Evolutionary conservation across 2,329 filamentous ascomycete genomes (phyloP).

Genomic region (Cercospora nicotianae): DNA sequence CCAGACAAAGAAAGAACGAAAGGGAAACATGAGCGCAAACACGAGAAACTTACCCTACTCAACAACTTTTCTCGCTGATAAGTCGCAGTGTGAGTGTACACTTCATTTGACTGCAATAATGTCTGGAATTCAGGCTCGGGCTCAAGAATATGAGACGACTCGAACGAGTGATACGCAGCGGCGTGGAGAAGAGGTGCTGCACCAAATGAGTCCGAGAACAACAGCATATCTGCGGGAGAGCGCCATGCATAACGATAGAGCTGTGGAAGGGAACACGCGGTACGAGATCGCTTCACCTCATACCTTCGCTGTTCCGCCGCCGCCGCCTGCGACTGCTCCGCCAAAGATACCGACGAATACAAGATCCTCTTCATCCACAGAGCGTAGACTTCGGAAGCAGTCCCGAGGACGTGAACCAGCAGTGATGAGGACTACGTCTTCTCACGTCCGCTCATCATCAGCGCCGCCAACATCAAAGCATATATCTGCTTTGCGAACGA

Average conservation of each 20-base stretch:
- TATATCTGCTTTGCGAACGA: background rate
- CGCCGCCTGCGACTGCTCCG: constrained; percentile 9
- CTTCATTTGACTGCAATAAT: background rate
- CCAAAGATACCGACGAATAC: background rate
- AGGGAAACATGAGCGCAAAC: background rate
- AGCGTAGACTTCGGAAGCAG: background rate
- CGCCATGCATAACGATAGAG: constrained; percentile 9
- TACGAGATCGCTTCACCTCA: background rate
- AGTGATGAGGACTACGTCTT: background rate
- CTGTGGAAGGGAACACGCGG: constrained; percentile 6
- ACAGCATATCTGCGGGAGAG: background rate
- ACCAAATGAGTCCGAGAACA: background rate
- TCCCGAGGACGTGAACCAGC: background rate
- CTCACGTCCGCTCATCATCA: constrained; percentile 5
- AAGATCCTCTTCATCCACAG: no score
- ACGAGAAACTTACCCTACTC: background rate
- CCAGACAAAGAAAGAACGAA: background rate
- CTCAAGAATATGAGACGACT: background rate
- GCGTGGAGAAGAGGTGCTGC: background rate
- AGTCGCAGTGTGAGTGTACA: background rate
- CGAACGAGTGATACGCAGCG: background rate
- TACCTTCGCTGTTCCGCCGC: background rate
- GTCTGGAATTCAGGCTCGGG: background rate
- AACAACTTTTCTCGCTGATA: background rate
- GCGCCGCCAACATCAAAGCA: background rate